A percentile compares a stretch with the other conserved stretches of the same genome.
Evolutionary conservation across 2,329 filamentous ascomycete species (phyloP).

Genomic region (Scedosporium apiospermum): DNA sequence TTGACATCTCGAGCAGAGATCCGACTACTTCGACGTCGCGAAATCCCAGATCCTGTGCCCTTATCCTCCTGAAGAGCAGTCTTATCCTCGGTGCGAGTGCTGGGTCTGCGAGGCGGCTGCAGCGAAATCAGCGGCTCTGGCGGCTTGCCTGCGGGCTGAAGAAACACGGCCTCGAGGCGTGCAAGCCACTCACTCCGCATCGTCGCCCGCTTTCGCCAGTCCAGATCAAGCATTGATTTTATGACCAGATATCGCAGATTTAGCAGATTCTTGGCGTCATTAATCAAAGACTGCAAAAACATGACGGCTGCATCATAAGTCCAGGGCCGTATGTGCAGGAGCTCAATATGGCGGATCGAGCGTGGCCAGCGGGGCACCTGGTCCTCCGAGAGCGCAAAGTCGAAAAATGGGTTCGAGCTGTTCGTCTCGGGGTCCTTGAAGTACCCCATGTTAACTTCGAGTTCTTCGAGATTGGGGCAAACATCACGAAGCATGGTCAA

Average conservation of each 20-base stretch:
- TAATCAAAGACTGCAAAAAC: constrained; percentile 70
- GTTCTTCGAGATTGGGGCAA: constrained; percentile 61
- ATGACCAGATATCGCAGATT: constrained; percentile 62
- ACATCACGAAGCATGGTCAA: constrained; percentile 52
- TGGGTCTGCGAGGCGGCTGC: constrained; percentile 15
- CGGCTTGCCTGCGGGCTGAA: constrained; percentile 33
- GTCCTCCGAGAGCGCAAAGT: constrained; percentile 50
- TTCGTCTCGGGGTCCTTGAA: constrained; percentile 60
- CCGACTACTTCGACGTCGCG: constrained; percentile 14
- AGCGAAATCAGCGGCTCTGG: constrained; percentile 27
- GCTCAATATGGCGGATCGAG: constrained; percentile 59
- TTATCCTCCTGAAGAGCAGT: background rate
- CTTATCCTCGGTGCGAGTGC: background rate
- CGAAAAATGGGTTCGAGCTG: constrained; percentile 68
- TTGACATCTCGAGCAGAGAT: constrained; percentile 20
- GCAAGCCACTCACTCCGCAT: constrained; percentile 70
- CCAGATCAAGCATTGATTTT: constrained; percentile 67
- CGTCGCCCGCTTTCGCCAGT: constrained; percentile 74
- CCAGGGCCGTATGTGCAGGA: constrained; percentile 72
- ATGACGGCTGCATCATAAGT: constrained; percentile 58
- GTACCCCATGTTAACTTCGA: constrained; percentile 73
- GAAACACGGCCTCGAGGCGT: constrained; percentile 59
- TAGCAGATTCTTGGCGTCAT: constrained; percentile 56
- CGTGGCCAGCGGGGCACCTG: constrained; percentile 72
- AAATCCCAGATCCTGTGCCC: background rate